A percentile compares a stretch with the other conserved stretches of the same genome.
These are phyloP conservation scores for Jacaranda copaia DNA, from an alignment of 257 asterid genomes.

Conservation along the genomic window DNA sequence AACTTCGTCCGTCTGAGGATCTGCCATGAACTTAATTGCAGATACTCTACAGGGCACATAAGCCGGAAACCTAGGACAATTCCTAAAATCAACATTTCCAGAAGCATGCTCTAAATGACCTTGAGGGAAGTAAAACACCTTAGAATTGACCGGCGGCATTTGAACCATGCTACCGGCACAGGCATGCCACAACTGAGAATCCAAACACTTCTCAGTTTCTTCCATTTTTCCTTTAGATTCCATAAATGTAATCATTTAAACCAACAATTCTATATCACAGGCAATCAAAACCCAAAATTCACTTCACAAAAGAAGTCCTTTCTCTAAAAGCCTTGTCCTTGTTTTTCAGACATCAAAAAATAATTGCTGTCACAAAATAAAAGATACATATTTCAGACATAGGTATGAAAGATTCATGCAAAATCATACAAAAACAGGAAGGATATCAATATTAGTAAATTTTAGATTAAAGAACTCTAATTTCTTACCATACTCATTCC, in stretches of 20 bases:
- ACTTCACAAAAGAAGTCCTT: conserved; percentile 27
- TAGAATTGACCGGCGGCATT: conserved; percentile 58
- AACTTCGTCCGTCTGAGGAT: conserved; percentile 68
- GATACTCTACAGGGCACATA: conserved; percentile 55
- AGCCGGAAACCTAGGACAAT: conserved; percentile 51
- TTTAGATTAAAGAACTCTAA: background rate
- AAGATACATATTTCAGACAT: background rate
- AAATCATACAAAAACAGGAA: conserved; percentile 5
- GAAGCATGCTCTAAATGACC: conserved; percentile 71
- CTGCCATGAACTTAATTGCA: conserved; percentile 62
- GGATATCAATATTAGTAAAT: conserved; percentile 9
- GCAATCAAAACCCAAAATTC: conserved; percentile 13
- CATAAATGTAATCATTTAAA: conserved; percentile 53
- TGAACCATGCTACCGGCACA: conserved; percentile 79
- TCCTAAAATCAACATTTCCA: conserved; percentile 52
- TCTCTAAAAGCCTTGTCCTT: conserved; percentile 27
- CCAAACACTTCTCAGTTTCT: conserved; percentile 55
- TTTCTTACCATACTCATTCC: conserved; percentile 42
- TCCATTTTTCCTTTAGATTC: conserved; percentile 50
- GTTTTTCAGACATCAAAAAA: conserved; percentile 33
- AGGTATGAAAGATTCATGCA: background rate
- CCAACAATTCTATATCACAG: background rate
- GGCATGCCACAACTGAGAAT: conserved; percentile 75
- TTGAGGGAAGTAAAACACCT: conserved; percentile 69
- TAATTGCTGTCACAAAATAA: conserved; percentile 41